Percentiles rank a stretch among this genome's conserved stretches.
These are phyloP conservation scores for Salix caprea DNA, from an alignment of 345 rosid genomes.

Conservation along the genomic window DNA sequence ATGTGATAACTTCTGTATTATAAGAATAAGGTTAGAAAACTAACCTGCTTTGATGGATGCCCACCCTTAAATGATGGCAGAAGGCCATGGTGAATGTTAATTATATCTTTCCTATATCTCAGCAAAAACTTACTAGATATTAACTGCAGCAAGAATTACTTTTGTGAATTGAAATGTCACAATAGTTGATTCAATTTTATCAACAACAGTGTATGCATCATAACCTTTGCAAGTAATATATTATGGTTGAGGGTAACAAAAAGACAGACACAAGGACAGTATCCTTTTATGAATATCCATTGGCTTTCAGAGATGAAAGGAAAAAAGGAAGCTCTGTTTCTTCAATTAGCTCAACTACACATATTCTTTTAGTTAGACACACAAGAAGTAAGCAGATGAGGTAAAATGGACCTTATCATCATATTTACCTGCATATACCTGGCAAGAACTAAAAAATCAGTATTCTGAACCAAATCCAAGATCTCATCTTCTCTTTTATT, in stretches of 20 bases:
- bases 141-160: constrained; percentile 40
- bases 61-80: constrained; percentile 96
- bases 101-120: constrained; percentile 78
- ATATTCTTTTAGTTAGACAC: background rate
- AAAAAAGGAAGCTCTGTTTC: constrained; percentile 9
- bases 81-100: constrained; percentile 98
- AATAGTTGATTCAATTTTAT: constrained; percentile 7
- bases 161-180: background rate
- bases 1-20: constrained; percentile 1
- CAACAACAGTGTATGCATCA: background rate
- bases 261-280: background rate
- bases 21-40: constrained; percentile 14
- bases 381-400: constrained; percentile 9
- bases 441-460: constrained; percentile 89
- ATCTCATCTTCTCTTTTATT: constrained; percentile 70
- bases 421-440: constrained; percentile 96
- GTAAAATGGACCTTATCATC: background rate
- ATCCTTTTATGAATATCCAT: background rate
- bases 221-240: background rate
- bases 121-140: constrained; percentile 66
- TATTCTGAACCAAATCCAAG: constrained; percentile 69
- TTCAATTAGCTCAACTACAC: background rate
- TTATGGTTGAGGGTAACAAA: background rate
- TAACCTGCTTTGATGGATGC: constrained; percentile 76
- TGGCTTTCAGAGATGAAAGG: background rate